Evolutionary conservation across 257 asterid species (phyloP).

Genomic region (Solanum piurae): DNA sequence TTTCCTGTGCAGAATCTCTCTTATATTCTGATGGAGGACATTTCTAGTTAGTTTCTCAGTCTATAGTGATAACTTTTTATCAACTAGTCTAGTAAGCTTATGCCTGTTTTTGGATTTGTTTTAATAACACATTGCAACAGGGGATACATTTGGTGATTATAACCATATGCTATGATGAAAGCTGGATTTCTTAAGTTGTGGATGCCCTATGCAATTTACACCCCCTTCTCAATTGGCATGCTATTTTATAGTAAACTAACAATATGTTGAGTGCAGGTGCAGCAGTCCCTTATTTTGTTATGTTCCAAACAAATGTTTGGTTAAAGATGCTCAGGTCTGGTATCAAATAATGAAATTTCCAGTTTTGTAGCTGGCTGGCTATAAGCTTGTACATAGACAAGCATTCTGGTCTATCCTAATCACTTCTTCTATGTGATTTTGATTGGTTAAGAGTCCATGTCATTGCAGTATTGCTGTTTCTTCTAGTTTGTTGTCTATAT

Average conservation of each 20-base stretch:
- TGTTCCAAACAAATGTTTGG: background rate
- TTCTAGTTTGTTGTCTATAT: background rate
- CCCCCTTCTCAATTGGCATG: background rate
- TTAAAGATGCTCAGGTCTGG: background rate
- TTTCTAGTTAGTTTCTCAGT: background rate
- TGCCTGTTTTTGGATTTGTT: background rate
- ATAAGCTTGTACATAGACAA: background rate
- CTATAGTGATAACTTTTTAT: background rate
- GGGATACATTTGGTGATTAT: background rate
- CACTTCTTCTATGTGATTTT: background rate
- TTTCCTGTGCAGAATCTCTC: background rate
- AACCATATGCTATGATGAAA: background rate
- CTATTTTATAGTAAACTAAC: background rate
- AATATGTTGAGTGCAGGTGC: background rate
- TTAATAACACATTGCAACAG: background rate
- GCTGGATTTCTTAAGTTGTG: background rate
- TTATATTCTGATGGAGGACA: background rate
- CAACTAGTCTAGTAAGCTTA: background rate
- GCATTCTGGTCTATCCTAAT: background rate
- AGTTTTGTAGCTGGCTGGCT: background rate
- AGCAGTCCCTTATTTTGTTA: background rate
- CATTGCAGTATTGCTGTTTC: background rate
- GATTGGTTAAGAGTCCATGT: background rate
- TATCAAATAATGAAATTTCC: background rate
- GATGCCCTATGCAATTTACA: background rate